Conservation (phyloP, 352 stramenopile genomes). For the Sclerospora graminicola region DNA sequence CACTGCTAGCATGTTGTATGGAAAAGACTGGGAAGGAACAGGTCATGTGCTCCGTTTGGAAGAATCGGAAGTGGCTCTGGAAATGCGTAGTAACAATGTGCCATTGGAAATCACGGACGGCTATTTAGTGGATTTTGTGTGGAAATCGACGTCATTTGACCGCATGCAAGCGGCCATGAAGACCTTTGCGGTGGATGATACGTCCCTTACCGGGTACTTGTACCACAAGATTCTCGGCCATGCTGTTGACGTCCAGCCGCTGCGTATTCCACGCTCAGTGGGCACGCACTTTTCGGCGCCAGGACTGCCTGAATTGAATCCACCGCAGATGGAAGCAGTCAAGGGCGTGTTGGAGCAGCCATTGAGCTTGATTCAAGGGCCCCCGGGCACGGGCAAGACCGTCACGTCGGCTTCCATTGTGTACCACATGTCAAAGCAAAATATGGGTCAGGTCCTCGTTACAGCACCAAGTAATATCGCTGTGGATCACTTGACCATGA, state of each 20-base stretch:
- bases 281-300: conserved; percentile 83
- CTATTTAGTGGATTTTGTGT: conserved; percentile 98
- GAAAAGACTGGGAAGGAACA: conserved; percentile 89
- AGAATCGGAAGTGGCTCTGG: conserved; percentile 76
- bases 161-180: conserved; percentile 98
- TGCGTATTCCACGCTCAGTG: conserved; percentile 64
- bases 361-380: conserved; percentile 97
- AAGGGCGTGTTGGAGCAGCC: conserved; percentile 93
- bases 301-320: conserved; percentile 95
- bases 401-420: conserved; percentile 98
- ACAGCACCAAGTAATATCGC: conserved; percentile 98
- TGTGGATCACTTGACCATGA: conserved; percentile 94
- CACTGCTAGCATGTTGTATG: conserved; percentile 70
- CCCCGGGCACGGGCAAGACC: conserved; percentile 94
- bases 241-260: conserved; percentile 90
- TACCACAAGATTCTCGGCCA: conserved; percentile 99
- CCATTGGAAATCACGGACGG: conserved; percentile 92
- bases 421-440: conserved; percentile 98
- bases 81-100: conserved; percentile 77
- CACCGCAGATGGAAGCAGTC: conserved; percentile 94
- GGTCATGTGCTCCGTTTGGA: conserved; percentile 89
- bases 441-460: conserved; percentile 98
- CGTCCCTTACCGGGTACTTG: conserved; percentile 96
- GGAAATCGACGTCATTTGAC: conserved; percentile 98
- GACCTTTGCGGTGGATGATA: conserved; percentile 98